phyloP scores from a whole-genome alignment of 306 rosid genomes.

The Fragaria nilgerrensis region DNA sequence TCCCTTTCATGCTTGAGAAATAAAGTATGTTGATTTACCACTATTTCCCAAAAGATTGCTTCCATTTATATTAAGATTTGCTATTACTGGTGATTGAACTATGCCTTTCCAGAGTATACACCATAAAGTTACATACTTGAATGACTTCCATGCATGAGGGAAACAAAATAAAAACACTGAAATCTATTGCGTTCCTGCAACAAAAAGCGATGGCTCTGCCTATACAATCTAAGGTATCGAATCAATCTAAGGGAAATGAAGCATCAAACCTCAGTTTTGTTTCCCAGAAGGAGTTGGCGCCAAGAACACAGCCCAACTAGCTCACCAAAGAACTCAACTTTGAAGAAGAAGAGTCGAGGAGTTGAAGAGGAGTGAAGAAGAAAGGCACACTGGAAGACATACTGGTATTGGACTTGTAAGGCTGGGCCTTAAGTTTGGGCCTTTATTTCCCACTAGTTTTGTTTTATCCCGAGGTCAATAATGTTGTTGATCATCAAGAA shows the following conservation, averaged over 20 bases:
- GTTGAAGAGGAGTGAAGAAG: background rate
- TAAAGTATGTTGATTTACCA: background rate
- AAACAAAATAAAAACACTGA: too few relatives aligned
- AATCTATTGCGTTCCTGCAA: too few relatives aligned
- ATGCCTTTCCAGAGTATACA: too few relatives aligned
- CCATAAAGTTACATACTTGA: background rate
- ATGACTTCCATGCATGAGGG: background rate
- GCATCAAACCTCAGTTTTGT: background rate
- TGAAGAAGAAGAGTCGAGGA: background rate
- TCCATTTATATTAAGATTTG: background rate
- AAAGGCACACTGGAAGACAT: background rate
- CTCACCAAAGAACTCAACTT: too few relatives aligned
- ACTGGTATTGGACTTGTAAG: background rate
- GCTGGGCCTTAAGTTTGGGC: background rate
- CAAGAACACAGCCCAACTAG: background rate
- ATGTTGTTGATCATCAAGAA: background rate
- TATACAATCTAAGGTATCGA: background rate
- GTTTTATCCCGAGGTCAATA: constrained; percentile 3
- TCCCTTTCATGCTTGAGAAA: too few relatives aligned
- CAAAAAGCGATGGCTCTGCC: background rate
- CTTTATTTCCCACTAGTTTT: background rate
- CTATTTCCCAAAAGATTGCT: background rate
- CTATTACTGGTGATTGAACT: background rate
- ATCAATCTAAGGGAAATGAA: background rate
- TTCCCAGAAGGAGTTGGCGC: background rate